Base-by-base conservation (phyloP, 768 basidiomycete genomes). In the Lactifluus pinguis region DNA sequence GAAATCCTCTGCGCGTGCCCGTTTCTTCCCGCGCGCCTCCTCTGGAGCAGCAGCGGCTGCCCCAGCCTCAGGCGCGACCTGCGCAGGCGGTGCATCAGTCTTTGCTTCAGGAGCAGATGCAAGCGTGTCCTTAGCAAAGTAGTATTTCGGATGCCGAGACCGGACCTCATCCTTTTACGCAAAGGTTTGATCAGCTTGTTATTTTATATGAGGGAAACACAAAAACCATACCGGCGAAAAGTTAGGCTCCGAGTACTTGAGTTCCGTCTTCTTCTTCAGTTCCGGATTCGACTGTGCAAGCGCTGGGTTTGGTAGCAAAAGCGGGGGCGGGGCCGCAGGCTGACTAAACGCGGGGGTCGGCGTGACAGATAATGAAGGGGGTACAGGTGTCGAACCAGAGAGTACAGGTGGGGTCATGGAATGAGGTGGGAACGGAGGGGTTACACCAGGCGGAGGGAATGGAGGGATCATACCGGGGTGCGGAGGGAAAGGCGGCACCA, bases 1-100 rank as follows among this genome's bases (percentile, higher is more conserved):
- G 72, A 89, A 90, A 72, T 93, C 92, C 72, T 92, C 90, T 36
- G 92, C 92, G 65, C 89, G 78, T 50, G 90, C 87, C 50, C 92
- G 77, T 73, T 93, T 93, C 77, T 85, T 89, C 51, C 90, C 89
- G 65, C 87, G 80, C 53, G 80, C 75, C 68, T 88, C 87, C 53
- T 87, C 85, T 36, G 66, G 68, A 30, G 67, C 67, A 57, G 67
- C 34, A 5, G 17, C 15, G 21, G 15, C 38, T 49, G 51, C 47
- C 51, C 52, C 56, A 45, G 45, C 25, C 36, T 62, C 61, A 6
- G 52, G 58, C 50, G 68, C 59, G 49, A 63, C 49, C 58, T 66
- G 65, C 52, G 53, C 62, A 38, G 68, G 72, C 55, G 71, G 63
- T 63, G 71, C 70, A 58, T 71, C 71, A 21, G 67, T 68, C 53